These are phyloP conservation scores for Boletus reticuloceps DNA, from an alignment of 768 basidiomycete genomes.

Conservation along the genomic window DNA sequence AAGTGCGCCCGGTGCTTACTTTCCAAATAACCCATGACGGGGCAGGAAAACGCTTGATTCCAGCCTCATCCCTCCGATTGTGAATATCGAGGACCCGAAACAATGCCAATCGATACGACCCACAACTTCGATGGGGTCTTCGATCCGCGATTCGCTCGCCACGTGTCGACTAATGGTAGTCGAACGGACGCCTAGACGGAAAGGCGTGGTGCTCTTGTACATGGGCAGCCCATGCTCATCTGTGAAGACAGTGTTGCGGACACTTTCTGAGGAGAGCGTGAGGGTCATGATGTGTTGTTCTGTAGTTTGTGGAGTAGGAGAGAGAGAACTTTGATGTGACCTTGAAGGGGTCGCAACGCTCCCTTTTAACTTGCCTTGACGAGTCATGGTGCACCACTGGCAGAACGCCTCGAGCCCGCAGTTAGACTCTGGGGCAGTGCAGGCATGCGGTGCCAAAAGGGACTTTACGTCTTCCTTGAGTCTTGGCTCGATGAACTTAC, in stretches of 20 bases:
- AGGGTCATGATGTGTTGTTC: constrained; percentile 20
- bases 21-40: constrained; percentile 14
- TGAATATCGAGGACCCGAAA: constrained; percentile 30
- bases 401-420: no score
- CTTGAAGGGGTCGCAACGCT: no score
- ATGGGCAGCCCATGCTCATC: constrained; percentile 25
- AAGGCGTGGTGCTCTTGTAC: constrained; percentile 27
- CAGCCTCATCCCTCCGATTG: constrained; percentile 25
- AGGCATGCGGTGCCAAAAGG: neutral
- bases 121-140: constrained; percentile 25
- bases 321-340: neutral
- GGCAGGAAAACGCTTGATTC: constrained; percentile 25
- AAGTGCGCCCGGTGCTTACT: neutral
- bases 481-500: no score
- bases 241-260: constrained; percentile 28
- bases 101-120: constrained; percentile 34
- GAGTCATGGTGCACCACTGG: no score
- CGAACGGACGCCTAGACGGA: constrained; percentile 13
- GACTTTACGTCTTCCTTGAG: no score
- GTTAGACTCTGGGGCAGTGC: neutral
- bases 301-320: neutral
- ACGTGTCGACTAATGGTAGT: constrained; percentile 18
- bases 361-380: constrained; percentile 4
- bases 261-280: constrained; percentile 22
- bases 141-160: neutral